These are phyloP conservation scores for Dunaliella salina DNA, from an alignment of 163 green algal species.

Conservation along the genomic window DNA sequence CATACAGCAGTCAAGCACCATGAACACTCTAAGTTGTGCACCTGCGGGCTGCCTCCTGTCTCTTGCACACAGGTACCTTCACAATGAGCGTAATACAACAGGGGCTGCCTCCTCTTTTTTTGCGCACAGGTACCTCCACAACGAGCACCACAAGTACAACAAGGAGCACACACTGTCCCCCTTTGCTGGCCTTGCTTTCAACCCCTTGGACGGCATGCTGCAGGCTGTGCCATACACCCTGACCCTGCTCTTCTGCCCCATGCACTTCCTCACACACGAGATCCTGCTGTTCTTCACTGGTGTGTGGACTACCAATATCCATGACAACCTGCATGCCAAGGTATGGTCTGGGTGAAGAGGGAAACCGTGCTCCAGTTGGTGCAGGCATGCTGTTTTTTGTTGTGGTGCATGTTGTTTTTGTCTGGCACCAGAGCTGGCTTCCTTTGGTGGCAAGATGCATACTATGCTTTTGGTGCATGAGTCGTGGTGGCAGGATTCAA, in stretches of 20 bases:
- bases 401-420: no score
- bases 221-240: slow-evolving; percentile 81
- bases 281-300: slow-evolving; percentile 88
- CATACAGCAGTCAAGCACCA: no score
- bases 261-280: slow-evolving; percentile 90
- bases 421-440: no score
- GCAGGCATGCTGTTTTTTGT: no score
- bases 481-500: no score
- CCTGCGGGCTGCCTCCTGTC: no score
- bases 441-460: no score
- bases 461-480: no score
- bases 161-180: slow-evolving; percentile 83
- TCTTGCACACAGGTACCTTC: slow-evolving; percentile 41
- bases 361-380: no score
- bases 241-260: slow-evolving; percentile 80
- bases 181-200: slow-evolving; percentile 84
- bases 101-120: slow-evolving; percentile 37
- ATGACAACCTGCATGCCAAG: slow-evolving; percentile 78
- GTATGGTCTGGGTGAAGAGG: no score
- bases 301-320: slow-evolving; percentile 95
- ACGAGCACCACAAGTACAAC: slow-evolving; percentile 96
- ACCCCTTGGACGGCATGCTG: slow-evolving; percentile 89
- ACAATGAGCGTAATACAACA: slow-evolving; percentile 95
- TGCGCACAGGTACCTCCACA: slow-evolving; percentile 66
- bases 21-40: no score